Evolutionary conservation across 2,329 filamentous ascomycete genomes (phyloP), one percentile per base, ranked within the genome.

Genomic region (Dactylellina parvicollis): DNA sequence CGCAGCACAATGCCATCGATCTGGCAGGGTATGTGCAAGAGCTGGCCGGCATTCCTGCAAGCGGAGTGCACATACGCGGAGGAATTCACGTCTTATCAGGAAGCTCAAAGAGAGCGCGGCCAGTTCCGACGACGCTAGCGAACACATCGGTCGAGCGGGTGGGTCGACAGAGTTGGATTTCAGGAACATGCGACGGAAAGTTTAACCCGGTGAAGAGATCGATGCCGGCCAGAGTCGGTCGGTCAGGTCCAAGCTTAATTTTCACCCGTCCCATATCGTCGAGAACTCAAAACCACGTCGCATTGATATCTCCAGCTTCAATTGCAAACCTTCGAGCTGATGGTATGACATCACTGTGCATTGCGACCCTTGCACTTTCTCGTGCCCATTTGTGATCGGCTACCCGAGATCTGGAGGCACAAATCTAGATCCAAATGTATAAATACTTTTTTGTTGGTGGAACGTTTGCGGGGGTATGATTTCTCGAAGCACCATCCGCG

Each of bases 1-100:
- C 34, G 28, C 18, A 30, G n/a, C 20, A 14, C 26, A 47, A 30
- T 18, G 40, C 61, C 49, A 30, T 65, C 60, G 36, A 26, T 40
- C 10, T n/a, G n/a, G n/a, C n/a, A 28, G 42, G 32, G 38, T 26
- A 18, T 20, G 28, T 47, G 55, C 26, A 40, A 46, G 36, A 28
- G 32, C 46, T 9, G 30, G 32, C 32, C 56, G 42, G 50, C 52
- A 32, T 54, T 52, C 62, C 62, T 67, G 61, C 62, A 67, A 28
- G 50, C 32, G 32, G 61, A 18, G 40, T 38, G 60, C 49, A 47
- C 30, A 30, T 30, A 16, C 26, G 36, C 46, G 60, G 60, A 65
- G 61, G 50, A 66, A 59, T 67, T 67, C 62, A 57, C 62, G 52
- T 67, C 62, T 67, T 59, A 67, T 67, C 62, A 67, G 62, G 62